Evolutionary conservation across 2,329 filamentous ascomycete genomes (phyloP).

Genomic region (Fusarium duplospermum): DNA sequence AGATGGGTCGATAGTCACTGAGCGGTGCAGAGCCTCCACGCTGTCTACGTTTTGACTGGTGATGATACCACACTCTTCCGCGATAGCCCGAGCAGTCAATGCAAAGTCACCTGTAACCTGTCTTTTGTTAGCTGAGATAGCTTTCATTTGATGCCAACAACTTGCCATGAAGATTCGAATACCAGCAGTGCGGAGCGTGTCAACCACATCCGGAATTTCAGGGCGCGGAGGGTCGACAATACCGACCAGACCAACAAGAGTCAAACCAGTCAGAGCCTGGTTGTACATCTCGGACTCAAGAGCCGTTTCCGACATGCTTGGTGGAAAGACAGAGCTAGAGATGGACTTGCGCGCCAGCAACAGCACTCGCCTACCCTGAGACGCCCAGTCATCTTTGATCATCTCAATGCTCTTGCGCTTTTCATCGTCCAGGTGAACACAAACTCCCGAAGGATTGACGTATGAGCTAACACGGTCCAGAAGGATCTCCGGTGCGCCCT

Average conservation of each 20-base stretch:
- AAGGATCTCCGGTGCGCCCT: slow-evolving; percentile 81
- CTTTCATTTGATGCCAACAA: neutral
- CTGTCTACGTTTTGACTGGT: slow-evolving; percentile 66
- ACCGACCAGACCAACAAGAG: slow-evolving; percentile 79
- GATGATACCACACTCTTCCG: slow-evolving; percentile 78
- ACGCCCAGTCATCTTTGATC: slow-evolving; percentile 76
- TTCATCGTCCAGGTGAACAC: slow-evolving; percentile 59
- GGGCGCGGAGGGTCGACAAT: slow-evolving; percentile 82
- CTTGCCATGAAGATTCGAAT: slow-evolving; percentile 81
- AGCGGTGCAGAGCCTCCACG: slow-evolving; percentile 61
- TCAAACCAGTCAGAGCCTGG: slow-evolving; percentile 67
- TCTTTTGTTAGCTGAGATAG: neutral
- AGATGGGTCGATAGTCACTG: slow-evolving; percentile 12
- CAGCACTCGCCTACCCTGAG: slow-evolving; percentile 75
- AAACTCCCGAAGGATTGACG: slow-evolving; percentile 65
- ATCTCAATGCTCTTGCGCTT: slow-evolving; percentile 62
- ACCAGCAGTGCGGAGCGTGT: slow-evolving; percentile 74
- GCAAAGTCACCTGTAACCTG: slow-evolving; percentile 81
- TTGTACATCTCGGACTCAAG: slow-evolving; percentile 65
- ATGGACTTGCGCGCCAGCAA: slow-evolving; percentile 72
- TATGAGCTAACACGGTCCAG: slow-evolving; percentile 71
- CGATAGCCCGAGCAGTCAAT: slow-evolving; percentile 79
- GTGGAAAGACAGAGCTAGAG: slow-evolving; percentile 52
- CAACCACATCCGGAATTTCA: slow-evolving; percentile 75
- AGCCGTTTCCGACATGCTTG: slow-evolving; percentile 54